Evolutionary conservation across 2,329 filamentous ascomycete genomes (phyloP), one percentile per base, ranked within the genome.

Genomic region (Epichloe glyceriae): DNA sequence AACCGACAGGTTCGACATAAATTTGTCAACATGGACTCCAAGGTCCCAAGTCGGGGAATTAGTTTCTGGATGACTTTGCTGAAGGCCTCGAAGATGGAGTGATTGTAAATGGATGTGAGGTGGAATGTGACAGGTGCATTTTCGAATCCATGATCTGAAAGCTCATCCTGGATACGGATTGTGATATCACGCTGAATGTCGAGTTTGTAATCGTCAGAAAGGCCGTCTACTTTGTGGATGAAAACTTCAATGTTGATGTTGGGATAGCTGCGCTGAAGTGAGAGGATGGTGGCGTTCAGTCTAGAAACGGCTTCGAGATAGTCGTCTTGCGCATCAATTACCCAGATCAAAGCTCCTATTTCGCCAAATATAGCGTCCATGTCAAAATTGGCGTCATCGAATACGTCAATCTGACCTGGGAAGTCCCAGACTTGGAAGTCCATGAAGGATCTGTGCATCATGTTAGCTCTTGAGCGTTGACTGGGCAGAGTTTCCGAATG

Each of bases 381-480:
- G 64, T 97, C 90, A 61, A 95, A 95, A 46, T 82, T 85, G 4
- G 88, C 83, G 61, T 93, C 88, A 53, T 94, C 83, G 61, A 95
- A 94, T 51, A 81, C 74, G 69, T 96, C 88, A 56, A 97, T 81
- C 68, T 97, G 90, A 22, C 91, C 90, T 2, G 93, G 93, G 52
- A 98, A 90, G 64, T 98, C 93, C 87, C 90, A 96, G 46, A 96
- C 88, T 69, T 97, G 91, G 59, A 97, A 96, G 64, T 97, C 91
- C 89, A 97, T 96, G 65, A 98, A 97, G 3, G 93, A 97, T 59
- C 89, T 96, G 52, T 17, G 42, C 3, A 45, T 38, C 6, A 5
- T 41, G 44, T 55, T 35, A 61, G 51, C 17, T 38, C 4, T 15
- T n/a, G 4, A 19, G 17, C 10, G 14, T 54, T 65, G 35, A 63